phyloP scores from a whole-genome alignment of 345 rosid species.

The Populus tremula region DNA sequence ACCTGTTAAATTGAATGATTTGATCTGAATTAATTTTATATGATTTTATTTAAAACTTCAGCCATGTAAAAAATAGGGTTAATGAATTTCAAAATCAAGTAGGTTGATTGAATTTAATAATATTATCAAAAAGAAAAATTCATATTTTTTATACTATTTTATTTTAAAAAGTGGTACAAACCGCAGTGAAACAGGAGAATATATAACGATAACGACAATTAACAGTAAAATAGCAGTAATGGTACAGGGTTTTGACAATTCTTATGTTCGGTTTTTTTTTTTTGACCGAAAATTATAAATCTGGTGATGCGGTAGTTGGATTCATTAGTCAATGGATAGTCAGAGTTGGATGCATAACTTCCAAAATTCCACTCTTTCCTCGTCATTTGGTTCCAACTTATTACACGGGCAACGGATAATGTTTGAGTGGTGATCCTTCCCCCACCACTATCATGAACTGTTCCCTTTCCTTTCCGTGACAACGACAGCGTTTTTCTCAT shows the following conservation, averaged over 20 bases:
- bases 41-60: too few species aligned
- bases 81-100: too few species aligned
- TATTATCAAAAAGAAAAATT: too few species aligned
- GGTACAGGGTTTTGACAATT: too few species aligned
- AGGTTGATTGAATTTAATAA: too few species aligned
- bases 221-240: too few species aligned
- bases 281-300: not conserved
- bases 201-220: too few species aligned
- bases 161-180: too few species aligned
- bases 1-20: too few species aligned
- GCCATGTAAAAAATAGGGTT: accelerated
- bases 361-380: not conserved
- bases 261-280: too few species aligned
- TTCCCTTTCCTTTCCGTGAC: not conserved
- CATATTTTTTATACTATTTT: accelerated
- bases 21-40: too few species aligned
- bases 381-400: not conserved
- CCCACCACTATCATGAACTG: not conserved
- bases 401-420: not conserved
- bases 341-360: not conserved
- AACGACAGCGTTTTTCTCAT: not conserved
- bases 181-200: too few species aligned
- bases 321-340: not conserved
- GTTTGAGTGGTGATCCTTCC: not conserved
- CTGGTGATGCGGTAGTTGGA: not conserved